These are phyloP conservation scores for Fragilaria radians DNA, from an alignment of 108 stramenopile species.

Conservation along the genomic window DNA sequence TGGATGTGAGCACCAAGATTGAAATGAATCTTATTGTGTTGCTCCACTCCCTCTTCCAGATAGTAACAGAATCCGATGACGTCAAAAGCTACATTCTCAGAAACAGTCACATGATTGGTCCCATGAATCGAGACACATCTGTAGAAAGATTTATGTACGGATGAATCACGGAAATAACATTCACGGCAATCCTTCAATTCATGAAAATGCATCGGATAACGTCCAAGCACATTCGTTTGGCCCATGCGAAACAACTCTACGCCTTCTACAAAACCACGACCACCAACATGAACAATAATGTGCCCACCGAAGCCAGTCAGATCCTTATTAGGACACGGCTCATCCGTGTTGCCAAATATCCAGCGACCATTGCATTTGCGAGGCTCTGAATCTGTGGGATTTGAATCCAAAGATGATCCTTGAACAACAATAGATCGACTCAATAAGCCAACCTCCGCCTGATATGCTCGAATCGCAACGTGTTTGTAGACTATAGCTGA, in stretches of 20 bases:
- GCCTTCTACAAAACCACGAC: constrained; percentile 23
- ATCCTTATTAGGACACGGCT: constrained; percentile 20
- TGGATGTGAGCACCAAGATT: constrained; percentile 51
- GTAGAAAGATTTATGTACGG: constrained; percentile 32
- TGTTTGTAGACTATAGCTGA: constrained; percentile 22
- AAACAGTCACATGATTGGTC: constrained; percentile 15
- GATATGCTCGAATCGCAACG: constrained; percentile 32
- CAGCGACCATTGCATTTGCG: constrained; percentile 12
- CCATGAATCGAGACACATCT: constrained; percentile 47
- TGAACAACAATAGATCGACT: constrained; percentile 38
- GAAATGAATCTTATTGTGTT: constrained; percentile 30
- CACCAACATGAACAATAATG: constrained; percentile 19
- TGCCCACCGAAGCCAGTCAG: constrained; percentile 48
- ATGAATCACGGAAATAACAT: constrained; percentile 24
- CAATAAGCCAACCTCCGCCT: constrained; percentile 46
- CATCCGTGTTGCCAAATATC: constrained; percentile 6
- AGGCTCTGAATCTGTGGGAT: constrained; percentile 32
- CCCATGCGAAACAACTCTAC: constrained; percentile 46
- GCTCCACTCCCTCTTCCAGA: constrained; percentile 47
- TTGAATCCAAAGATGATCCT: constrained; percentile 25
- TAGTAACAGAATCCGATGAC: constrained; percentile 42
- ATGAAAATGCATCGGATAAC: constrained; percentile 48
- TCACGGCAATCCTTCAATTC: constrained; percentile 13
- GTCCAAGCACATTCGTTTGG: constrained; percentile 40
- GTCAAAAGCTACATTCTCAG: constrained; percentile 45